Evolutionary conservation across 805 yeast genomes (phyloP).

Genomic region (Ogataea glucozyma): DNA sequence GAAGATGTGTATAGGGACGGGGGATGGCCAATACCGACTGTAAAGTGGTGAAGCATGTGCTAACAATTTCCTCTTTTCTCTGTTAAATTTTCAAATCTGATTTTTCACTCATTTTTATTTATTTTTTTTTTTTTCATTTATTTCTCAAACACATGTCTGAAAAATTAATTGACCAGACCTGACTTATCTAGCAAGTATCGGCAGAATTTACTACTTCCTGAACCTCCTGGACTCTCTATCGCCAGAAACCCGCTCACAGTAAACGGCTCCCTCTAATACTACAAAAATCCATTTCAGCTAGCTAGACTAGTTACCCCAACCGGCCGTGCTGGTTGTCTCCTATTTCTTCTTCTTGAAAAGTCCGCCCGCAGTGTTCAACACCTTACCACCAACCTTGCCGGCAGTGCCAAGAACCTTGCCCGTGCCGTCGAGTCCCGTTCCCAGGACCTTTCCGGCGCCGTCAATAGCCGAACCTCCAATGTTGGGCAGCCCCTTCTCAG

Average conservation of each 20-base stretch:
- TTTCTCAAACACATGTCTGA: constrained; percentile 2
- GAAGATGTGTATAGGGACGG: too few relatives aligned
- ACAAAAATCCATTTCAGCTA: too few relatives aligned
- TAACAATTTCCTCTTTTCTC: too few relatives aligned
- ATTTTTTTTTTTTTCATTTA: not conserved
- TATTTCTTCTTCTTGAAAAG: constrained; percentile 32
- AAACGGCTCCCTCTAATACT: too few relatives aligned
- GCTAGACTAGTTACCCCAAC: too few relatives aligned
- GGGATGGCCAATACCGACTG: too few relatives aligned
- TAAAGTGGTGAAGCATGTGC: too few relatives aligned
- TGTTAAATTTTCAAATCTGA: not conserved
- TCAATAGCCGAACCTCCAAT: constrained; percentile 42
- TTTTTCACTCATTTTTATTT: not conserved
- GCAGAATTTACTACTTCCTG: too few relatives aligned
- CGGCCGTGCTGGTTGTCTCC: too few relatives aligned
- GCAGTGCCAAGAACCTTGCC: constrained; percentile 48
- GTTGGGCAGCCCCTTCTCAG: constrained; percentile 44
- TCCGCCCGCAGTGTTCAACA: constrained; percentile 47
- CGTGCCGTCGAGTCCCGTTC: constrained; percentile 43
- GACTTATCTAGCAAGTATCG: not conserved
- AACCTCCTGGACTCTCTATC: too few relatives aligned
- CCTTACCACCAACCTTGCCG: constrained; percentile 56
- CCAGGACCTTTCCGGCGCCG: constrained; percentile 48
- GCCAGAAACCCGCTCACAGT: too few relatives aligned
- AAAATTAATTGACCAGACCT: too few relatives aligned